phyloP scores from a whole-genome alignment of 805 yeast genomes.

The Myxozyma mucilagina region DNA sequence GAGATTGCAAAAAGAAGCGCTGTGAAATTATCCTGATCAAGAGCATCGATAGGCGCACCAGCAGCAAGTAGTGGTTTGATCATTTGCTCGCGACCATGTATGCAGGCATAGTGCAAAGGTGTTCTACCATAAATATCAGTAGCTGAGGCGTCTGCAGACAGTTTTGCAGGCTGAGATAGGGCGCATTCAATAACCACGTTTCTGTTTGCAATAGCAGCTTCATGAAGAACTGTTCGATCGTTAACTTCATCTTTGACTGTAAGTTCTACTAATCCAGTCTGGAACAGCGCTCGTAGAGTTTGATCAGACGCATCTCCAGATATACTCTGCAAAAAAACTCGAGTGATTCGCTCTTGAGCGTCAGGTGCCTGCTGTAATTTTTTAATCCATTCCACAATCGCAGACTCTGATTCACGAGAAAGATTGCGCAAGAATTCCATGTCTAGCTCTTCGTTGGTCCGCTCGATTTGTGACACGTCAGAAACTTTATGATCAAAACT shows the following conservation, averaged over 20 bases:
- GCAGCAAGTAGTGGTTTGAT: constrained; percentile 47
- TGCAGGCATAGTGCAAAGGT: constrained; percentile 83
- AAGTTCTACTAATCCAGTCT: constrained; percentile 57
- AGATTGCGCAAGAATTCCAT: constrained; percentile 23
- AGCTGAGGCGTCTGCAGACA: constrained; percentile 34
- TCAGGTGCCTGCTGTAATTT: constrained; percentile 46
- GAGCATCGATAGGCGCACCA: constrained; percentile 41
- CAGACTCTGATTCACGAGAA: constrained; percentile 38
- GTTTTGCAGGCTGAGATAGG: constrained; percentile 20
- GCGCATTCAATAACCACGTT: constrained; percentile 38
- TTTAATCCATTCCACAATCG: constrained; percentile 49
- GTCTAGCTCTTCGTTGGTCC: constrained; percentile 31
- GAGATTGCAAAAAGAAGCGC: constrained; percentile 80
- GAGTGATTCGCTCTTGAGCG: constrained; percentile 55
- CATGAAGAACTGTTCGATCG: constrained; percentile 75
- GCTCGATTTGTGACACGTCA: constrained; percentile 28
- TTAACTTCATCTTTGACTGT: constrained; percentile 68
- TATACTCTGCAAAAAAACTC: constrained; percentile 69
- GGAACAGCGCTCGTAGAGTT: constrained; percentile 53
- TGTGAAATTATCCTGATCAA: constrained; percentile 55
- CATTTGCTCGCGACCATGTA: constrained; percentile 50
- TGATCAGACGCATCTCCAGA: constrained; percentile 64
- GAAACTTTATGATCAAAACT: constrained; percentile 35
- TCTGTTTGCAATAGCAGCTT: constrained; percentile 46
- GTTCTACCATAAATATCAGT: constrained; percentile 59